These are phyloP conservation scores for Neofusicoccum kwambonambiense DNA, from an alignment of 2,329 filamentous ascomycete genomes.

Conservation along the genomic window DNA sequence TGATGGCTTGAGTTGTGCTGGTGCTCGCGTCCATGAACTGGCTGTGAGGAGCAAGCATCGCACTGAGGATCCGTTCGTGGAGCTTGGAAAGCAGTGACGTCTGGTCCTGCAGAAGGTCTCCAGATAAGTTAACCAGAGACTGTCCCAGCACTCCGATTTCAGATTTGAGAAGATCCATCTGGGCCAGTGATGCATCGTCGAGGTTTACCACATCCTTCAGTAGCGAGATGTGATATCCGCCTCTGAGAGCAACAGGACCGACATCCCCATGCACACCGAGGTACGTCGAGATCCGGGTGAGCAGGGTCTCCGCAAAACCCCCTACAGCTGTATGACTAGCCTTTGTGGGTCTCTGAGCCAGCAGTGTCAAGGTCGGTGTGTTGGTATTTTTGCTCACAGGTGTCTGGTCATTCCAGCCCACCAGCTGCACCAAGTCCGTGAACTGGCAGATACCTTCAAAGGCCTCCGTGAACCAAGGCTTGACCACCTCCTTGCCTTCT, in stretches of 20 bases:
- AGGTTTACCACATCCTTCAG: conserved; percentile 9
- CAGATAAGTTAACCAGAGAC: conserved; percentile 33
- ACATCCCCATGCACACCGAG: neutral
- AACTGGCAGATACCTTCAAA: conserved; percentile 40
- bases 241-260: conserved; percentile 7
- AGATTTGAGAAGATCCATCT: conserved; percentile 41
- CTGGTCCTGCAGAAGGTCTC: conserved; percentile 34
- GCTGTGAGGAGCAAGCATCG: conserved; percentile 26
- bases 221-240: conserved; percentile 1
- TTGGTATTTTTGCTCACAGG: neutral
- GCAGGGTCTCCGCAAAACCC: neutral
- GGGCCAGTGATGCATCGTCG: conserved; percentile 38
- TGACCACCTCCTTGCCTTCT: conserved; percentile 27
- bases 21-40: neutral
- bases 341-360: conserved; percentile 38
- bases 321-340: conserved; percentile 1
- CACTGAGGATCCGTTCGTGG: conserved; percentile 27
- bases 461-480: conserved; percentile 37
- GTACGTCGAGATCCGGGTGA: neutral
- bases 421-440: conserved; percentile 27
- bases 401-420: no score
- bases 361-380: conserved; percentile 24
- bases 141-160: conserved; percentile 41
- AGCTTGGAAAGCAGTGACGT: conserved; percentile 27
- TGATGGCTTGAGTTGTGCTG: neutral